Evolutionary conservation across 2,329 filamentous ascomycete genomes (phyloP), one percentile per base, ranked within the genome.

Genomic region (Hypocreales sp.): DNA sequence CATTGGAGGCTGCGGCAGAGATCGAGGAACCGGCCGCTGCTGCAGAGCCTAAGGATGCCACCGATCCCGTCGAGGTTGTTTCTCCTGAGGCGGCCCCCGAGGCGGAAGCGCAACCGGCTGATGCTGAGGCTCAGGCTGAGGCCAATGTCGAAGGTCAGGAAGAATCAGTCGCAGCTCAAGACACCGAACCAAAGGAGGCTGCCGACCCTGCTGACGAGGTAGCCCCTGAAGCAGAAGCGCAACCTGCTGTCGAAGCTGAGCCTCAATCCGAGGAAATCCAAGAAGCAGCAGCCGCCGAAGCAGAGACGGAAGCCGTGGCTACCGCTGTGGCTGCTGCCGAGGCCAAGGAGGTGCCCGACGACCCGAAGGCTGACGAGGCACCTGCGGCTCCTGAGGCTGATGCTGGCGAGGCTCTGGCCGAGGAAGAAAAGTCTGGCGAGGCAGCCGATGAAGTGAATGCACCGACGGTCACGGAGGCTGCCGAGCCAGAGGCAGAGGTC

Each of bases 401-500:
- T 13, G n/a, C 22, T 11, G 26, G 29, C 6, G 28, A 25, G 16
- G 3, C 15, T 9, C 13, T 15, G 7, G 24, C 8, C 11, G 18
- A 22, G 23, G n/a, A n/a, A n/a, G n/a, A n/a, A n/a, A n/a, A n/a
- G n/a, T n/a, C n/a, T n/a, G n/a, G n/a, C n/a, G n/a, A n/a, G n/a
- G n/a, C n/a, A n/a, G n/a, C n/a, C n/a, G n/a, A n/a, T n/a, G n/a
- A n/a, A n/a, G n/a, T n/a, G n/a, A n/a, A n/a, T n/a, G n/a, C n/a
- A n/a, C n/a, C n/a, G n/a, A n/a, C n/a, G n/a, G n/a, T n/a, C n/a
- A 26, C 22, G 8, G 22, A 37, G 22, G 8, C 24, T 15, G 26
- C 27, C 7, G 44, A 46, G 25, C 42, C 45, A 24, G 46, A 47
- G 18, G 49, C 27, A 26, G 31, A 39, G 23, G 19, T 9, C n/a